phyloP scores from a whole-genome alignment of 352 stramenopile genomes.

The Pythium phragmitis region DNA sequence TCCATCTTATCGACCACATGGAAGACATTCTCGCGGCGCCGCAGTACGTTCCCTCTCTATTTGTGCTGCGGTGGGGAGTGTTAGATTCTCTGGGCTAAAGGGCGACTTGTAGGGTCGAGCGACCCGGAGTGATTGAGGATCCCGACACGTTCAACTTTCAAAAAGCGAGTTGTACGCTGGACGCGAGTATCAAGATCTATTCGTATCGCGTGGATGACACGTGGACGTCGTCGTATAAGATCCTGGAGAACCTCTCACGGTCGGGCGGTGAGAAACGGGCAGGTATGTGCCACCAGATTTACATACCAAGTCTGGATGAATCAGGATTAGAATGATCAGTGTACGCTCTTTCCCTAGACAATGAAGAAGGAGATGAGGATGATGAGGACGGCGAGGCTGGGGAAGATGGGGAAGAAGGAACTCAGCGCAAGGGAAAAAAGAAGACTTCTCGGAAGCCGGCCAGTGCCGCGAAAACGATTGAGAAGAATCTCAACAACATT shows the following conservation, averaged over 20 bases:
- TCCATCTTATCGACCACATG: conserved; percentile 98
- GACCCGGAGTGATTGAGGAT: conserved; percentile 34
- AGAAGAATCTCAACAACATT: conserved; percentile 89
- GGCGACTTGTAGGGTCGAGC: conserved; percentile 7
- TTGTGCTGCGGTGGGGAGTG: neutral
- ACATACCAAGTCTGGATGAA: neutral
- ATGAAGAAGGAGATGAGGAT: conserved; percentile 19
- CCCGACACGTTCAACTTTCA: conserved; percentile 94
- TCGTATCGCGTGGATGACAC: conserved; percentile 98
- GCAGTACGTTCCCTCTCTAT: conserved; percentile 34
- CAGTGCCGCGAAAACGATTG: conserved; percentile 71
- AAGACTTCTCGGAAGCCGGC: conserved; percentile 44
- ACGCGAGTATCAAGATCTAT: conserved; percentile 99
- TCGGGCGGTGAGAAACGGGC: conserved; percentile 59
- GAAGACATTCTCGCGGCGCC: conserved; percentile 89
- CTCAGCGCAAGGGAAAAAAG: conserved; percentile 21
- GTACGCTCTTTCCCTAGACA: neutral
- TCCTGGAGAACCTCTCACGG: conserved; percentile 97
- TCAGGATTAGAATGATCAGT: neutral
- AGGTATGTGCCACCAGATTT: neutral
- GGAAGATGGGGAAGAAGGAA: conserved; percentile 24
- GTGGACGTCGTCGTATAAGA: conserved; percentile 96
- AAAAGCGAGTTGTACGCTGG: conserved; percentile 97
- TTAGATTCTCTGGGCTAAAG: neutral
- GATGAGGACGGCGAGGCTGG: conserved; percentile 31